Evolutionary conservation across 2,329 filamentous ascomycete species (phyloP).

Genomic region (Botrytis hyacinthi): DNA sequence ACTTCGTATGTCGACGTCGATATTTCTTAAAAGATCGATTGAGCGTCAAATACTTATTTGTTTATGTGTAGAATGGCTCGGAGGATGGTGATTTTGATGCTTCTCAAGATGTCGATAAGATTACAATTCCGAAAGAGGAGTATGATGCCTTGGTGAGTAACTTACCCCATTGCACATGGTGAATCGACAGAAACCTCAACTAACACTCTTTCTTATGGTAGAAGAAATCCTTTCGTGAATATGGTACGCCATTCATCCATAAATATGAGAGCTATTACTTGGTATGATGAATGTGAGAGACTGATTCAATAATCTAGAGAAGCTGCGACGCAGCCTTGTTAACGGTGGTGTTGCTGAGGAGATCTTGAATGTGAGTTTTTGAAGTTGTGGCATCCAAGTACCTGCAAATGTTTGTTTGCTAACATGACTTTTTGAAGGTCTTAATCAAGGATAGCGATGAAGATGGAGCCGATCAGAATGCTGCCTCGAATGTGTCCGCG

Average conservation of each 20-base stretch:
- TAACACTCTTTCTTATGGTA: constrained; percentile 28
- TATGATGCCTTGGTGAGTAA: constrained; percentile 56
- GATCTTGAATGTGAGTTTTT: constrained; percentile 41
- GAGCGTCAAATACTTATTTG: constrained; percentile 4
- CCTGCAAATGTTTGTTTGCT: constrained; percentile 19
- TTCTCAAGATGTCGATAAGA: constrained; percentile 39
- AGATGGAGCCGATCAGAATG: constrained; percentile 21
- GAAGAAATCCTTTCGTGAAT: constrained; percentile 47
- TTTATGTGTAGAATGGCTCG: constrained; percentile 42
- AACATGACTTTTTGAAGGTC: constrained; percentile 28
- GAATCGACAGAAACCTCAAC: constrained; percentile 10
- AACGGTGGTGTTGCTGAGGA: constrained; percentile 49
- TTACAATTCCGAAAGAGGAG: constrained; percentile 59
- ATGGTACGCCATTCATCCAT: constrained; percentile 46
- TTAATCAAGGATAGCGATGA: constrained; percentile 33
- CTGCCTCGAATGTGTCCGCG: constrained; percentile 22
- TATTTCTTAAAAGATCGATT: background rate
- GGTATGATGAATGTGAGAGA: background rate
- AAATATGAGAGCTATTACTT: constrained; percentile 1
- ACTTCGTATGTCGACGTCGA: constrained; percentile 44
- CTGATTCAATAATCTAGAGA: constrained; percentile 30
- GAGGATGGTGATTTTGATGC: constrained; percentile 39
- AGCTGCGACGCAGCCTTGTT: constrained; percentile 49
- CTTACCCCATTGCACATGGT: background rate
- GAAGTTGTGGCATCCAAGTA: background rate